These are phyloP conservation scores for Phialocephala subalpina DNA, from an alignment of 2,329 filamentous ascomycete species.

Conservation along the genomic window DNA sequence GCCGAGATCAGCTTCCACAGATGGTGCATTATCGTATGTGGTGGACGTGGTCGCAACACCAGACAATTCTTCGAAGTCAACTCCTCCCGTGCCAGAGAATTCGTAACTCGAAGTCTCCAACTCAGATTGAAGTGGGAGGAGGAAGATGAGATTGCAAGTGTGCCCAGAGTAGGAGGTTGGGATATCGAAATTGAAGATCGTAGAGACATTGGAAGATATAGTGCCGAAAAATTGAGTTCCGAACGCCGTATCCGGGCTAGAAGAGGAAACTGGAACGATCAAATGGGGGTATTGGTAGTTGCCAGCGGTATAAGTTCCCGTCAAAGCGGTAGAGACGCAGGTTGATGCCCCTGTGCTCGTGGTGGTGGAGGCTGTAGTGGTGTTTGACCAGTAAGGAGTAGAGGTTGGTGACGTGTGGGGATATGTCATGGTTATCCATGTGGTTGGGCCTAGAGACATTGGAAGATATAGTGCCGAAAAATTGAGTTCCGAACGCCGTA, in stretches of 20 bases:
- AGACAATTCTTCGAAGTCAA: constrained; percentile 60
- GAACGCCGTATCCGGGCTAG: constrained; percentile 56
- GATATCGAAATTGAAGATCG: constrained; percentile 76
- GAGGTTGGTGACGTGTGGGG: too few relatives aligned
- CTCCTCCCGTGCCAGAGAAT: constrained; percentile 59
- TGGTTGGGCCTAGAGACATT: background rate
- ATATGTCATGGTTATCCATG: constrained; percentile 1
- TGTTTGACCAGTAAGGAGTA: background rate
- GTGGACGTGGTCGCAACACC: constrained; percentile 55
- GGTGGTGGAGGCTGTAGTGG: constrained; percentile 5
- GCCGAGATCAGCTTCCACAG: constrained; percentile 52
- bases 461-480: constrained; percentile 38
- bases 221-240: constrained; percentile 65
- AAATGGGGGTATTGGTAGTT: constrained; percentile 66
- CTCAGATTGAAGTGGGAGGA: constrained; percentile 64
- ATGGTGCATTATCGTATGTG: constrained; percentile 61
- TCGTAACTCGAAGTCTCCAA: constrained; percentile 67
- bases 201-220: constrained; percentile 59
- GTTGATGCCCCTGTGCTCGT: constrained; percentile 13
- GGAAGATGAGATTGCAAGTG: constrained; percentile 70
- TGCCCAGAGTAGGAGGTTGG: constrained; percentile 59
- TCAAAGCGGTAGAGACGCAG: constrained; percentile 27
- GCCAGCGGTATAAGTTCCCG: constrained; percentile 49
- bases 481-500: constrained; percentile 59
- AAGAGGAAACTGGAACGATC: constrained; percentile 66